Base-by-base conservation (phyloP, 139 green algal genomes). In the Medakamo hakoo region DNA sequence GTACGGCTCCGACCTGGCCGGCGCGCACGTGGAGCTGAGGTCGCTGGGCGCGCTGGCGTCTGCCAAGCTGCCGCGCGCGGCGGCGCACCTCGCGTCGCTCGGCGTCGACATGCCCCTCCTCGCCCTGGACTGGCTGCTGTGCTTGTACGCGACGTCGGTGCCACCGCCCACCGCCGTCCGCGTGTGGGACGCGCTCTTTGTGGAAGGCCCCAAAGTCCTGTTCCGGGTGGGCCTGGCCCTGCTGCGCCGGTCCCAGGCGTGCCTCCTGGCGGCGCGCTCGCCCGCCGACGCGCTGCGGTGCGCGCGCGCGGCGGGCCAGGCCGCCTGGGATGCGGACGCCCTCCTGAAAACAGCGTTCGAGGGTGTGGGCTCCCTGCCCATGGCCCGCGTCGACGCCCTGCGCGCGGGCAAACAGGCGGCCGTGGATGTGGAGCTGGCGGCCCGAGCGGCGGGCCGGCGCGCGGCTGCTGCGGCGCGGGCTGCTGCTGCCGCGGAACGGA, bases 101-200 rank as follows among this genome's bases (percentile, higher is more conserved):
- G 59, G 72, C 30, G 88, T 80, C 69, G 86, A 92, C 59, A 79
- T 84, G 32, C 82, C 78, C 40, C 73, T 93, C 28, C 63, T 94
- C 5, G 80, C 86, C 27, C 94, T 84, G 14, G 86, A 94, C 73
- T 94, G 86, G 86, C 91, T 84, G 68, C 71, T 92, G 30, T 91
- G 84, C 74, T 68, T 92, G 14, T 92, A 86, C 62, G 71, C 48
- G 40, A 91, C 82, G n/a, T 72, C 70, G 4, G 59, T 92, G 49
- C 84, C 85, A 1, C 56, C 68, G 5, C 65, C 71, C 76, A 83
- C 73, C 20, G 68, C 71, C 21, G 64, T 65, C 1, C 62, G 82
- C 3, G 72, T 90, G 28, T 89, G 80, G 81, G 84, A 93, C 66
- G 55, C 64, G 9, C 70, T 91, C 22, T 60, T 93, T 23, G 62